Evolutionary conservation across 2,329 filamentous ascomycete species (phyloP).

Genomic region (Pyricularia grisea): DNA sequence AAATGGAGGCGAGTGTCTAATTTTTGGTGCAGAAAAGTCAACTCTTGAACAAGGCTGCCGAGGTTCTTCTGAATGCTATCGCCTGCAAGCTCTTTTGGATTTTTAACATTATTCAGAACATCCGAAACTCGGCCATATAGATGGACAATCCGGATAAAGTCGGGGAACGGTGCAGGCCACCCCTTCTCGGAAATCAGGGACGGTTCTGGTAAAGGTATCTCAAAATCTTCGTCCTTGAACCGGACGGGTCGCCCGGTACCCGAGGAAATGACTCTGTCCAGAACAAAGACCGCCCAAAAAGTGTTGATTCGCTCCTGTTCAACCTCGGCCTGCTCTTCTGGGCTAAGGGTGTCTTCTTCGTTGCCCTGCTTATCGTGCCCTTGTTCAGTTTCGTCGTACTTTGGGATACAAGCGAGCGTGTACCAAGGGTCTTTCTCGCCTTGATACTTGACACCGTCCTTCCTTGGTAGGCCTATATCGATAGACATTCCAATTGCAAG

Average conservation of each 20-base stretch:
- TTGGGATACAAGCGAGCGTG: conserved; percentile 18
- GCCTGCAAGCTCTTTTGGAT: conserved; percentile 62
- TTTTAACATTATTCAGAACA: conserved; percentile 70
- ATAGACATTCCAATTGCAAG: conserved; percentile 78
- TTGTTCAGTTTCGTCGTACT: conserved; percentile 12
- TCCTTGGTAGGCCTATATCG: conserved; percentile 72
- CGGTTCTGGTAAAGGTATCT: conserved; percentile 57
- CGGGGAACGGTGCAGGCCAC: conserved; percentile 72
- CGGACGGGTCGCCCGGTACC: conserved; percentile 80
- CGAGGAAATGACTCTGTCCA: conserved; percentile 80
- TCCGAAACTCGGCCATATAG: conserved; percentile 80
- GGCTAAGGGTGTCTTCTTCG: conserved; percentile 30
- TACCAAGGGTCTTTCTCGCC: conserved; percentile 43
- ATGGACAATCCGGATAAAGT: conserved; percentile 74
- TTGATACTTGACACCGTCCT: conserved; percentile 60
- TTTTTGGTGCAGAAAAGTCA: conserved; percentile 21
- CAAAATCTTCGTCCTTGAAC: conserved; percentile 75
- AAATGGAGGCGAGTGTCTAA: conserved; percentile 64
- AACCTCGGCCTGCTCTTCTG: conserved; percentile 50
- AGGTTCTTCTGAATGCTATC: conserved; percentile 73
- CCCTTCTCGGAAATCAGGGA: conserved; percentile 44
- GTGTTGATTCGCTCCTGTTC: conserved; percentile 80
- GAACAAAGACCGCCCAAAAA: conserved; percentile 83
- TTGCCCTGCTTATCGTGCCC: conserved; percentile 25
- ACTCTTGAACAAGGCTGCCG: conserved; percentile 60